Base-by-base conservation (phyloP, 1,139 yeast genomes). In the Suhomyces bribrorum region DNA sequence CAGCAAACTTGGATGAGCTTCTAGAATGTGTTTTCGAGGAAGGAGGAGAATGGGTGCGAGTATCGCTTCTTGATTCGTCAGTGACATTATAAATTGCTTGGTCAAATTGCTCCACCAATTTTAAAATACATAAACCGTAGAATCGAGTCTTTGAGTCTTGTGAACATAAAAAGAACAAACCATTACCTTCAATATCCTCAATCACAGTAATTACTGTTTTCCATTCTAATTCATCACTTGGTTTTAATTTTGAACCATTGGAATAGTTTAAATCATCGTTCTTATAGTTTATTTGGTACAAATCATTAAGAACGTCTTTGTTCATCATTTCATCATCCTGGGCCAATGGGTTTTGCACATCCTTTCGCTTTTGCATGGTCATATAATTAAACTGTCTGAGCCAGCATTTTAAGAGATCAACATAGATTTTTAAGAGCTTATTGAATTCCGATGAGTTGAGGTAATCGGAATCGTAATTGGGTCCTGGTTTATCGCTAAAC, bases 151-250 rank as follows among this genome's bases (percentile, higher is more conserved):
- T 73, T 25, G 86, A 75, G 52, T 89, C 96, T 53, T 88, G 95
- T 2, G 96, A 86, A 54, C 96, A 88, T 22, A 94, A 67, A 56
- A 94, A 92, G 57, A 87, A 92, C 27, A 94, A 64, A 0, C 97
- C 99, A 56, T 90, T 88, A 0, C 98, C 97, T 62, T 94, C 98
- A 7, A 90, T 86, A 48, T 90, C 97, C 59, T 92, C 97, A 35
- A 90, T 83, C 0, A 86, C 83, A 0, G 95, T 84, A 49, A 87
- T 81, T 29, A 87, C 80, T 26, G 80, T 81, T 50, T 86, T 86
- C 76, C 90, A 73, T 52, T 86, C 94, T 32, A 87, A 62, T 41
- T 83, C 89, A 43, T 86, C 92, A 14, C 76, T 65, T 5, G 77
- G 72, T 36, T 66, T 73, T 25, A 60, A 42, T 28, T 55, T 59